These are phyloP conservation scores for Fragaria ananassa DNA, from an alignment of 306 rosid genomes.

Conservation along the genomic window DNA sequence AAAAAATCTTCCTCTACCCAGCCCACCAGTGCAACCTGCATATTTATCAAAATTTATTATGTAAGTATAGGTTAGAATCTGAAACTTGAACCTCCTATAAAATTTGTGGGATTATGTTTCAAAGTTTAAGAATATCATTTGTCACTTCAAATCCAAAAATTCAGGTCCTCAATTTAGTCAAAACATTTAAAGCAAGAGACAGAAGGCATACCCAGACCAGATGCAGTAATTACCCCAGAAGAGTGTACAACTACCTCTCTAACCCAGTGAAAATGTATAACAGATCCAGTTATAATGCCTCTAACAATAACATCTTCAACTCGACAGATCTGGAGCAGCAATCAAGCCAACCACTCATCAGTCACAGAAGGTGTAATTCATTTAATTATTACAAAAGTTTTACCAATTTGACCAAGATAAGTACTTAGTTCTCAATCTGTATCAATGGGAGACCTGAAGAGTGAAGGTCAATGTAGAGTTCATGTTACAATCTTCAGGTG, in stretches of 20 bases:
- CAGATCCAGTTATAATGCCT: conserved; percentile 83
- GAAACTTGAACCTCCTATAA: background rate
- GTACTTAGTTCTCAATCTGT: conserved; percentile 34
- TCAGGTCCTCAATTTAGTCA: background rate
- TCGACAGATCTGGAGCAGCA: conserved; percentile 77
- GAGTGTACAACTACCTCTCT: conserved; percentile 51
- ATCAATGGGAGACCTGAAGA: conserved; percentile 73
- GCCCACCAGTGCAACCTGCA: conserved; percentile 84
- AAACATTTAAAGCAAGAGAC: conserved; percentile 4
- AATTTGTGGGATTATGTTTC: background rate
- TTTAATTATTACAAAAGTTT: conserved; percentile 9
- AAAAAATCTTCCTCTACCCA: conserved; percentile 66
- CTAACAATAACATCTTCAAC: conserved; percentile 73
- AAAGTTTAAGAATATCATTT: background rate
- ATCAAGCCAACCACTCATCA: conserved; percentile 30
- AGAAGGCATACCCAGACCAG: conserved; percentile 73
- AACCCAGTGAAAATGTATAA: conserved; percentile 89
- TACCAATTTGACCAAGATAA: conserved; percentile 31
- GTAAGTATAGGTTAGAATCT: background rate
- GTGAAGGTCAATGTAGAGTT: conserved; percentile 93
- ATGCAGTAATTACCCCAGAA: conserved; percentile 70
- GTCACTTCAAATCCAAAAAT: background rate
- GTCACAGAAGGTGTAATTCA: conserved; percentile 16
- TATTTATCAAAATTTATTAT: conserved; percentile 6
- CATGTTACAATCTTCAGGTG: conserved; percentile 95